Evolutionary conservation across 805 yeast genomes (phyloP), one percentile per base, ranked within the genome.

Genomic region (Hanseniaspora pseudoguilliermondii): DNA sequence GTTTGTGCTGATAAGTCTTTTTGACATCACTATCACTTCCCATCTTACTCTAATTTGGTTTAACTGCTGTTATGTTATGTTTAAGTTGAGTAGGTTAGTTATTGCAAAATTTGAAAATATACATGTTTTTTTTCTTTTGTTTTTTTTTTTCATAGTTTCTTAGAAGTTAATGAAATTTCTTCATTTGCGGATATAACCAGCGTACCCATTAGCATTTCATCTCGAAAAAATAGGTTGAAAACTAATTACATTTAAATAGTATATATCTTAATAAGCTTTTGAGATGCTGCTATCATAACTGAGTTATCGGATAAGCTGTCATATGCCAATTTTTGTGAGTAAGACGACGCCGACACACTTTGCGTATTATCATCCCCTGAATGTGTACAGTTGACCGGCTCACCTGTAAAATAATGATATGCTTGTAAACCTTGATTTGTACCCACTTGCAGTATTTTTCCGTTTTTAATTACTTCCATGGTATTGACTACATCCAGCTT

Each of bases 381-480:
- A 18, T 78, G 63, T 0, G 93, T 80, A 0, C 96, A 96, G 0
- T 90, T 85, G 16, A 82, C 70, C 5, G 82, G 78, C 42, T 74
- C 73, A 0, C 96, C 96, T 1, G 81, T 66, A 27, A 75, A 74
- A 78, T 91, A 88, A 69, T 91, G 95, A 68, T 87, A 81, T 5
- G 80, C 81, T 73, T 86, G 75, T 5, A 77, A 71, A 0, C 97
- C 97, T 65, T 86, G 78, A 64, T 88, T 95, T 52, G 83, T 84
- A 18, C 97, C 97, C 6, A 86, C 79, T 64, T 86, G 86, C 57
- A 88, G 64, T 3, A 81, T 80, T 50, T 82, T 81, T 15, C 77
- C 79, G 23, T 69, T 66, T 65, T 89, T 89, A 29, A 89, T 73
- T 20, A 88, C 82, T 1, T 71, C 68, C 3, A 63, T 32, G 3